Conservation (phyloP, 441 rosid genomes). For the Macaranga tanarius region DNA sequence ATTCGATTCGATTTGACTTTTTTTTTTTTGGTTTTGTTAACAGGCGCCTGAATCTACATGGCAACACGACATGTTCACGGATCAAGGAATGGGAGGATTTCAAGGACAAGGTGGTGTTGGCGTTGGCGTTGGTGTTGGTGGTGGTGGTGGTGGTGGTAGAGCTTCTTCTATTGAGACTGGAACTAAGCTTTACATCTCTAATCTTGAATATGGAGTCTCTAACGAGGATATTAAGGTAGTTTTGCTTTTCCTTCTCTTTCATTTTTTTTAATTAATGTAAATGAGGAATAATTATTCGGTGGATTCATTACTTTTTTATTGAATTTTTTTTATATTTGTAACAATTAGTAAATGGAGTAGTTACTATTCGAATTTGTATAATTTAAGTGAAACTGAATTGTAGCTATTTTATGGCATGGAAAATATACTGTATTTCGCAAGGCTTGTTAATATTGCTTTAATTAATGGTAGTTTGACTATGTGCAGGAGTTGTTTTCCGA, state of each 20-base stretch:
- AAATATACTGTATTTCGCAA: too few relatives aligned
- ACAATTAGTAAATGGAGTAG: too few relatives aligned
- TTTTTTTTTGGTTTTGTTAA: conserved; percentile 23
- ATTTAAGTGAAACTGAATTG: not conserved
- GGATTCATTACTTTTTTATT: too few relatives aligned
- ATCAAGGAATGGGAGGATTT: conserved; percentile 39
- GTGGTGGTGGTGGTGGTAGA: conserved; percentile 29
- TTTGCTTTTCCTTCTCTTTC: not conserved
- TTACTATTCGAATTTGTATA: too few relatives aligned
- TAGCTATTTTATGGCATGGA: too few relatives aligned
- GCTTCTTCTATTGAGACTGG: conserved; percentile 80
- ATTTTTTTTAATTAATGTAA: not conserved
- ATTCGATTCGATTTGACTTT: not conserved
- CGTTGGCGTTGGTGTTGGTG: not conserved
- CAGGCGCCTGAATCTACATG: conserved; percentile 86
- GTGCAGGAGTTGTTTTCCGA: conserved; percentile 83
- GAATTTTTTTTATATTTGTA: too few relatives aligned
- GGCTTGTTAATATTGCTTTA: not conserved
- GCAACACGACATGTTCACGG: conserved; percentile 83
- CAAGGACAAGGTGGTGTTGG: conserved; percentile 29
- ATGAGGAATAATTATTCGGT: too few relatives aligned
- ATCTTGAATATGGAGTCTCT: conserved; percentile 87
- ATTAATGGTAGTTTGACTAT: conserved; percentile 4
- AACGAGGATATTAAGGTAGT: conserved; percentile 86
- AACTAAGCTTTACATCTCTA: conserved; percentile 87